Evolutionary conservation across 2,329 filamentous ascomycete species (phyloP).

Genomic region (Aspergillus alliaceus): DNA sequence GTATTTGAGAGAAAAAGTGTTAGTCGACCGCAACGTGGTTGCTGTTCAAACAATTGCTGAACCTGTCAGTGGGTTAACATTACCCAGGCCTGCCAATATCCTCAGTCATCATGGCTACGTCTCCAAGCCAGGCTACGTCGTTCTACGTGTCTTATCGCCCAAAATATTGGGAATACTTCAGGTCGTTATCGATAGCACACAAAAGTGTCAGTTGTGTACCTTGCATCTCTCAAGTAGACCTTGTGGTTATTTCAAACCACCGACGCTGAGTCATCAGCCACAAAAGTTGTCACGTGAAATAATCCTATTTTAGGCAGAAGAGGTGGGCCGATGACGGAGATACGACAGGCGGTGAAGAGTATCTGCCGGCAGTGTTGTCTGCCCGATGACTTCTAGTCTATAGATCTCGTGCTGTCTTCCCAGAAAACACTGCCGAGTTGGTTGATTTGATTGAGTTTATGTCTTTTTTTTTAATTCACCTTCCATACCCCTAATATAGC

Average conservation of each 20-base stretch:
- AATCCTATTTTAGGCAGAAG: neutral
- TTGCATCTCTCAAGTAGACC: no score
- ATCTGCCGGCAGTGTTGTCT: slow-evolving; percentile 1
- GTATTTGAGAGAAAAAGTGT: neutral
- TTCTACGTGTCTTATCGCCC: neutral
- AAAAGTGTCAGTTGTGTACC: no score
- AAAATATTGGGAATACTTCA: no score
- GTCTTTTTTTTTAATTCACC: neutral
- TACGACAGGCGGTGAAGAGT: neutral
- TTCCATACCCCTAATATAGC: neutral
- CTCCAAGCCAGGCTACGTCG: neutral
- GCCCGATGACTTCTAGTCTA: slow-evolving; percentile 4
- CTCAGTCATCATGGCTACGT: neutral
- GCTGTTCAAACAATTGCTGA: neutral
- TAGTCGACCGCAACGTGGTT: neutral
- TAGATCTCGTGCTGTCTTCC: neutral
- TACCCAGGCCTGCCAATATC: neutral
- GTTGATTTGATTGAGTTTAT: neutral
- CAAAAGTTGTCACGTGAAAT: neutral
- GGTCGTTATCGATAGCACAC: no score
- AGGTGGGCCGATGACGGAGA: neutral
- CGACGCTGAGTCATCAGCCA: neutral
- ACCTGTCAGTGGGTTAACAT: neutral
- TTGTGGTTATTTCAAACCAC: no score
- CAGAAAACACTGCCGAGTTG: neutral